Evolutionary conservation across 2,329 filamentous ascomycete genomes (phyloP).

Genomic region (Elsinoe arachidis): DNA sequence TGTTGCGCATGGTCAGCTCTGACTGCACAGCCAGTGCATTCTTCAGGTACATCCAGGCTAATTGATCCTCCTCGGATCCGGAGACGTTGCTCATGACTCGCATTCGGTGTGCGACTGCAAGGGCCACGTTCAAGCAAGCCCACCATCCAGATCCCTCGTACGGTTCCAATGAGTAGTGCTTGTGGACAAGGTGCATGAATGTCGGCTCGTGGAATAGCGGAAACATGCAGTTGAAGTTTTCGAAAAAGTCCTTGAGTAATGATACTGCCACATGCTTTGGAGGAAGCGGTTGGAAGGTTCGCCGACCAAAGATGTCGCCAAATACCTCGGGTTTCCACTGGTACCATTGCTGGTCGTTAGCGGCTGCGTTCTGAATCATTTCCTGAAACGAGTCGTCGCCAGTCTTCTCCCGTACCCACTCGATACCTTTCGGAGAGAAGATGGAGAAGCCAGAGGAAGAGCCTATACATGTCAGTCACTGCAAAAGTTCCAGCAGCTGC

Average conservation of each 20-base stretch:
- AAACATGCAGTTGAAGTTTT: constrained; percentile 99
- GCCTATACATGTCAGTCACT: constrained; percentile 42
- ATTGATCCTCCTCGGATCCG: constrained; percentile 81
- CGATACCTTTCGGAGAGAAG: constrained; percentile 94
- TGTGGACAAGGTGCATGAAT: constrained; percentile 94
- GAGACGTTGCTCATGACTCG: constrained; percentile 94
- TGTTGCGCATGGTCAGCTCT: constrained; percentile 91
- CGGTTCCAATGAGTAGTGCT: constrained; percentile 84
- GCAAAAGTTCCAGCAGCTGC: not conserved
- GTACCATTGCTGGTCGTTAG: constrained; percentile 90
- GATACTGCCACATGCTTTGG: constrained; percentile 80
- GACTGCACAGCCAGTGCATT: constrained; percentile 91
- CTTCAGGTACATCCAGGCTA: constrained; percentile 92
- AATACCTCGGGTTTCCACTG: constrained; percentile 99
- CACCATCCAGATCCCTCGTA: constrained; percentile 97
- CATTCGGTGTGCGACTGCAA: constrained; percentile 87
- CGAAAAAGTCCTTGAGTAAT: constrained; percentile 86
- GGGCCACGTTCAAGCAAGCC: constrained; percentile 87
- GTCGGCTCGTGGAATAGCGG: constrained; percentile 95
- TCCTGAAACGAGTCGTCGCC: constrained; percentile 91
- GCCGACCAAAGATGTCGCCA: constrained; percentile 77
- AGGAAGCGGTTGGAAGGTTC: constrained; percentile 74
- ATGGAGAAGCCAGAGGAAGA: constrained; percentile 98
- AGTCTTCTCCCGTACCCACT: constrained; percentile 97
- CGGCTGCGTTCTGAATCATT: constrained; percentile 82